Evolutionary conservation across 1,284 basidiomycete species (phyloP), one percentile per base, ranked within the genome.

Genomic region (Boletus hoseneyae): DNA sequence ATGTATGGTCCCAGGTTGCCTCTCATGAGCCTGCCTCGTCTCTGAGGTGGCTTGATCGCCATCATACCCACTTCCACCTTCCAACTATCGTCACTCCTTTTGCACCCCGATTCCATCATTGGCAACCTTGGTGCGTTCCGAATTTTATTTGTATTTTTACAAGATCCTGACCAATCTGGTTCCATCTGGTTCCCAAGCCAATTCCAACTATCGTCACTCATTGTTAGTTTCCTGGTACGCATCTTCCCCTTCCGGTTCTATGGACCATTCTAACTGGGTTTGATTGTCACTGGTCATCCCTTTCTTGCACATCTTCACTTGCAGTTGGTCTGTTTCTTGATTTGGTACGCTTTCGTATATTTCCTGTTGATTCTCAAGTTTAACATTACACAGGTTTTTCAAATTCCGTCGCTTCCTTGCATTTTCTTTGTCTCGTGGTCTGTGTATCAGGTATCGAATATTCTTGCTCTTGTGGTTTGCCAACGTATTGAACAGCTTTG

Each of bases 71-170:
- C 35, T 13, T 15, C 10, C 6, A 19, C 6, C 36, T 46, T 46
- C 52, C 56, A 60, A 57, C 57, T 60, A 58, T 46, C 39, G 56
- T 55, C 58, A 52, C 48, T 56, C 57, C 0, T n/a, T 58, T 61
- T 48, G 2, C 15, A 42, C 9, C 6, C 13, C 12, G 29, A 3
- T 12, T 35, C 15, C 6, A 21, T 16, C 30, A 12, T 33, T 10
- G 30, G 45, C 39, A 49, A 13, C 19, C 18, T 39, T 36, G 45
- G 58, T 58, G 33, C n/a, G 51, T 41, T 19, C 13, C 4, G 7
- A 13, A 9, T 16, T 47, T n/a, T 3, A 27, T 44, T 34, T 7
- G 19, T 18, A 19, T 36, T 33, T 15, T 47, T 25, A 21, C n/a
- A 4, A 27, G 12, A 10, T 23, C 13, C 45, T 57, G 38, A 46